Percentiles rank a stretch among this genome's conserved stretches.
Conservation (phyloP, 2,329 filamentous ascomycete species). For the Sporothrix inflata region DNA sequence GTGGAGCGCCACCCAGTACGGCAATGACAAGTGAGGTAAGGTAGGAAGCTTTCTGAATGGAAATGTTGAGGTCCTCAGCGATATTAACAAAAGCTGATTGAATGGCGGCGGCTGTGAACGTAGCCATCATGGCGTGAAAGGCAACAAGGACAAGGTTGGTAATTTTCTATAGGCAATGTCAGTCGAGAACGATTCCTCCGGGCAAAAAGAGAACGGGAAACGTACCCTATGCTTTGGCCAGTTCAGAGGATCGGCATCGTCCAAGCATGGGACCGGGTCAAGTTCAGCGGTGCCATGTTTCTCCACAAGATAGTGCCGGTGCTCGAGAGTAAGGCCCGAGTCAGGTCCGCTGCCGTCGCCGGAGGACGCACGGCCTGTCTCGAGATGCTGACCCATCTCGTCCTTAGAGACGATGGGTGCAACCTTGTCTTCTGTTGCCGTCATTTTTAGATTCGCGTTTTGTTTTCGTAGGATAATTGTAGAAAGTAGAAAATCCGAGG, state of each 20-base stretch:
- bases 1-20: slow-evolving; percentile 55
- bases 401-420: not conserved
- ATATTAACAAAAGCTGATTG: slow-evolving; percentile 60
- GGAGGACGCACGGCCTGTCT: not conserved
- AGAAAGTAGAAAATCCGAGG: too few relatives aligned
- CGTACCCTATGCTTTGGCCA: slow-evolving; percentile 16
- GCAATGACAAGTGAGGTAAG: slow-evolving; percentile 60
- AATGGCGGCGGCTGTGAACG: slow-evolving; percentile 58
- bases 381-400: not conserved
- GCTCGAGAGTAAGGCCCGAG: slow-evolving; percentile 3
- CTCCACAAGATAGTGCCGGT: slow-evolving; percentile 15
- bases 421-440: not conserved
- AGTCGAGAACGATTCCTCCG: not conserved
- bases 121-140: slow-evolving; percentile 60
- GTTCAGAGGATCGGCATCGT: slow-evolving; percentile 22
- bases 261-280: slow-evolving; percentile 22
- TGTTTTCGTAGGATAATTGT: not conserved
- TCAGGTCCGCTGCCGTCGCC: not conserved
- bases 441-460: not conserved
- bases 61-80: slow-evolving; percentile 52
- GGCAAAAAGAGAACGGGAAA: not conserved
- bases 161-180: slow-evolving; percentile 48
- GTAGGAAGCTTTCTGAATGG: slow-evolving; percentile 54
- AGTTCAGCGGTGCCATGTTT: slow-evolving; percentile 25
- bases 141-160: slow-evolving; percentile 57